These are phyloP conservation scores for Tieghemiomyces parasiticus DNA, from an alignment of 192 early-diverging fungal genomes.

Conservation along the genomic window DNA sequence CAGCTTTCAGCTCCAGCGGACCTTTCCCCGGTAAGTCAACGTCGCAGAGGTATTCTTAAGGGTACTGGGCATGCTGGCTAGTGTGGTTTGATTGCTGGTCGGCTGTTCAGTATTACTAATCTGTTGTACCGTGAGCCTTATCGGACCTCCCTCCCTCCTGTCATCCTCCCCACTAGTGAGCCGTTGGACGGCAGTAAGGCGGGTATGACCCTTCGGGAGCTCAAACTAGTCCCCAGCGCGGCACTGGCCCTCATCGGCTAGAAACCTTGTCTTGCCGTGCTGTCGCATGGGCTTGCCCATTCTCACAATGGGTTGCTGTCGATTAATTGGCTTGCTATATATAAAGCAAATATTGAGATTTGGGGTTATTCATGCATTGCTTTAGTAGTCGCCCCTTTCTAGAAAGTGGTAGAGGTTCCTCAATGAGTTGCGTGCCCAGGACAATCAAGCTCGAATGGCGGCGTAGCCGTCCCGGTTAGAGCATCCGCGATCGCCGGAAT, in stretches of 20 bases:
- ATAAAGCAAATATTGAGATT: too few species aligned
- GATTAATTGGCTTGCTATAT: too few species aligned
- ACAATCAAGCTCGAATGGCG: too few species aligned
- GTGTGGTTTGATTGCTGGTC: background rate
- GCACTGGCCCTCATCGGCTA: conserved; percentile 43
- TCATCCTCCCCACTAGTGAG: conserved; percentile 14
- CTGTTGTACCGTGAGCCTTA: background rate
- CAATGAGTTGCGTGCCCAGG: too few species aligned
- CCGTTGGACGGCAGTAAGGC: conserved; percentile 34
- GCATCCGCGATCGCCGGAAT: background rate
- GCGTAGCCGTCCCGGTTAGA: too few species aligned
- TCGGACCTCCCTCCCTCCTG: background rate
- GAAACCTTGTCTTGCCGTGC: too few species aligned
- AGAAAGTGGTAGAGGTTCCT: too few species aligned
- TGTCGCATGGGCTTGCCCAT: too few species aligned
- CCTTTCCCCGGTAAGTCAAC: conserved; percentile 34
- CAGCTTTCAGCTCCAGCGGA: conserved; percentile 37
- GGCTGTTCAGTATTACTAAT: background rate
- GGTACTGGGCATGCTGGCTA: background rate
- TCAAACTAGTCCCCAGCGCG: conserved; percentile 46
- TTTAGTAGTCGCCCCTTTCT: too few species aligned
- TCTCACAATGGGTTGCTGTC: too few species aligned
- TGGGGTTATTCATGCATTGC: too few species aligned
- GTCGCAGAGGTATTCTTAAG: background rate
- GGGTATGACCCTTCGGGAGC: conserved; percentile 40